Base-by-base conservation (phyloP, 768 basidiomycete genomes). In the Pisolithus sp. region DNA sequence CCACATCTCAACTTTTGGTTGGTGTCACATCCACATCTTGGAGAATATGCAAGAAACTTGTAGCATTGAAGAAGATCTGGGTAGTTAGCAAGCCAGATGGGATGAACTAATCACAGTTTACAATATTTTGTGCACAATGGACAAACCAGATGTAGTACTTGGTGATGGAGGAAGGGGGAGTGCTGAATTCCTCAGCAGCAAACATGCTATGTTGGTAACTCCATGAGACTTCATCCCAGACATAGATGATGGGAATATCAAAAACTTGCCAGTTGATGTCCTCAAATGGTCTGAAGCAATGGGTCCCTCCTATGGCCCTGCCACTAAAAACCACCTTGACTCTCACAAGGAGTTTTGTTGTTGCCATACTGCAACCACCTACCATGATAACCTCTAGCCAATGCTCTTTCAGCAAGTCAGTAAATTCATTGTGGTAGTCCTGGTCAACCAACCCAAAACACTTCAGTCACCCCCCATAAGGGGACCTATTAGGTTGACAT, bases 71-170 rank as follows among this genome's bases (percentile, higher is more conserved):
- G 28, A 30, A 30, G 23, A 24, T 24, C 23, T 24, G 23, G 23
- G 23, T 98, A 0, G 89, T 89, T 50, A 96, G 65, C 21, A 97
- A 73, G 28, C 83, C 8, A 4, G 28, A 30, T 30, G 3, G 3
- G 28, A 30, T 83, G 66, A 98, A 90, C 63, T 93, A 88, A 49
- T 86, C 83, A 17, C 96, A 84, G 63, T 93, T 96, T 53, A 85
- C 71, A 20, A 98, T 72, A 56, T 84, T 87, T 70, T 98, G 96
- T 5, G 81, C 77, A 62, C 93, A 98, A 52, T 96, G 83, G 34
- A 93, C 94, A 57, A 99, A 72, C 48, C 92, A 96, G 45, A 98
- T 77, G 62, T 94, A 97, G 63, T 97, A 99, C 67, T 90, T 89
- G 31, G 85, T 87, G 44, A 85, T 83, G 4, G 80, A 71, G 0